Percentiles rank a stretch among this genome's conserved stretches.
Evolutionary conservation across 306 rosid species (phyloP).

Genomic region (Quercus robur): DNA sequence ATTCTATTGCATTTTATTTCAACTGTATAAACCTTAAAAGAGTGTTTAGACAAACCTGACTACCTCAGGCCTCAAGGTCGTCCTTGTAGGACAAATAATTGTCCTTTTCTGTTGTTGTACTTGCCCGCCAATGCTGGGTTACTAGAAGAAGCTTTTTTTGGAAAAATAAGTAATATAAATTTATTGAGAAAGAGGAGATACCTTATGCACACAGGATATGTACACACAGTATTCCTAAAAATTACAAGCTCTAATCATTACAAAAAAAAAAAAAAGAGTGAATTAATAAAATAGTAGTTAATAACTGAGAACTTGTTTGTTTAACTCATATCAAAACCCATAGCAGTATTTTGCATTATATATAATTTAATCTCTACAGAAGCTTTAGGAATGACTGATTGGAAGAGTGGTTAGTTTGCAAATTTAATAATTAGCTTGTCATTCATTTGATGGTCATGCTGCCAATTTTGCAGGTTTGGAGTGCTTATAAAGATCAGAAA

Average conservation of each 20-base stretch:
- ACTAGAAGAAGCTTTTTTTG: neutral
- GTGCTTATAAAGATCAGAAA: constrained; percentile 98
- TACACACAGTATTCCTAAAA: no score
- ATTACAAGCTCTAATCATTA: no score
- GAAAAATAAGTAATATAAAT: no score
- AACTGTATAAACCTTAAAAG: neutral
- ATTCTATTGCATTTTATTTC: neutral
- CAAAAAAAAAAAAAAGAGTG: no score
- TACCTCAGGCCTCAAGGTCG: no score
- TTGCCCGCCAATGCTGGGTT: neutral
- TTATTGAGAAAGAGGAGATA: no score
- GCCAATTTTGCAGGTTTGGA: constrained; percentile 79
- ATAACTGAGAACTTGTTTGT: neutral
- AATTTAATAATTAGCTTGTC: neutral
- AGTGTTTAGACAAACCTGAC: no score
- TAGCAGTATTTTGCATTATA: neutral
- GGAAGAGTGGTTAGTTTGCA: neutral
- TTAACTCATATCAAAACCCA: neutral
- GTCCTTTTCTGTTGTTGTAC: neutral
- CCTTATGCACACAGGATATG: no score
- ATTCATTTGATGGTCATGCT: neutral
- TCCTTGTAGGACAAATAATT: no score
- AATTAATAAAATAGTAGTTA: no score
- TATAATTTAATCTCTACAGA: neutral
- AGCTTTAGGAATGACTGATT: neutral